A percentile compares a stretch with the other conserved stretches of the same genome.
Conservation (phyloP, 148 eudicot species). For the Chenopodium berlandieri region DNA sequence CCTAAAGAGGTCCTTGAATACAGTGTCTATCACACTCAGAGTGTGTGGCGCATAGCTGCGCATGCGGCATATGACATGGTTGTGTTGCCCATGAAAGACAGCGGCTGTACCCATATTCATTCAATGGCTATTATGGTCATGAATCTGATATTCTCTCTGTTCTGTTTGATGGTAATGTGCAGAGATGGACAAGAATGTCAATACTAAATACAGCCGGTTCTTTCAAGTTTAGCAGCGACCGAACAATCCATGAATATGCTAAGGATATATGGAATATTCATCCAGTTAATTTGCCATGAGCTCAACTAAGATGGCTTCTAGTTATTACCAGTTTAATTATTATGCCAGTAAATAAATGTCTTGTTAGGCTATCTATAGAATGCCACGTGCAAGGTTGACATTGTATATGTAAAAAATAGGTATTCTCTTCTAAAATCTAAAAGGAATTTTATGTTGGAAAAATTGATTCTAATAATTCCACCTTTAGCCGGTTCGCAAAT, state of each 20-base stretch:
- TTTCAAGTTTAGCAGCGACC: conserved; percentile 29
- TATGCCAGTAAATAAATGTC: neutral
- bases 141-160: neutral
- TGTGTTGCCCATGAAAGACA: neutral
- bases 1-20: neutral
- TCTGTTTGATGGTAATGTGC: neutral
- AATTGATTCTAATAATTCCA: no score
- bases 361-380: neutral
- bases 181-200: conserved; percentile 28
- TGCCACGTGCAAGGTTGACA: neutral
- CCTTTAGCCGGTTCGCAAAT: no score
- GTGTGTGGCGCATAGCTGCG: neutral
- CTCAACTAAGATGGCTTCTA: conserved; percentile 1
- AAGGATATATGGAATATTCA: conserved; percentile 22
- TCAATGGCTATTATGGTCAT: neutral
- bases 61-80: no score
- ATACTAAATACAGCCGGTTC: conserved; percentile 23
- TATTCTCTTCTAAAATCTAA: no score
- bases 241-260: conserved; percentile 34
- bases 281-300: conserved; percentile 18
- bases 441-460: no score
- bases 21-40: neutral
- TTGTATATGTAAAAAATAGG: neutral
- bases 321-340: neutral
- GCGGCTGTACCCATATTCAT: neutral